These are phyloP conservation scores for Cordyceps pruinosa DNA, from an alignment of 2,329 filamentous ascomycete species.

Conservation along the genomic window DNA sequence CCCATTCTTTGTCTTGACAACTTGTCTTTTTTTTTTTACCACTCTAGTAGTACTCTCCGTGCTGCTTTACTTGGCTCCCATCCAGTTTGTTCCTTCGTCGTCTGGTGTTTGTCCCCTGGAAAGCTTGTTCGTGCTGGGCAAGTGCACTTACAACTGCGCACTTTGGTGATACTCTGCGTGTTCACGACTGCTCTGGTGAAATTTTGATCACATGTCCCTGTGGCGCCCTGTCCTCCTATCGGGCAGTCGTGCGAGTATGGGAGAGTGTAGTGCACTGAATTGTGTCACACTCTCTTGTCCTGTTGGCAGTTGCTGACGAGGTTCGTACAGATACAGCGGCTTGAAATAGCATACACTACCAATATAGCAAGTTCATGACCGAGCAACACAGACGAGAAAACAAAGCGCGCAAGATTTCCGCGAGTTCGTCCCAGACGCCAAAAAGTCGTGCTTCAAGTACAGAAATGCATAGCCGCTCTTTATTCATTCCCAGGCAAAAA, in stretches of 20 bases:
- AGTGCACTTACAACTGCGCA: too few species aligned
- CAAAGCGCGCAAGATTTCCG: background rate
- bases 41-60: too few species aligned
- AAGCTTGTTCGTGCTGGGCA: too few species aligned
- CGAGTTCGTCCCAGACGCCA: conserved; percentile 3
- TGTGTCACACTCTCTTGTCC: background rate
- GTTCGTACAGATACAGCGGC: background rate
- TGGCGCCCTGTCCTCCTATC: too few species aligned
- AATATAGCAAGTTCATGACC: background rate
- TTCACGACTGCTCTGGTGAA: too few species aligned
- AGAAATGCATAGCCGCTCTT: conserved; percentile 10
- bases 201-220: too few species aligned
- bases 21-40: background rate
- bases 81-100: background rate
- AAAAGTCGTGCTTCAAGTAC: conserved; percentile 4
- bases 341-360: background rate
- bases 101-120: too few species aligned
- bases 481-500: conserved; percentile 11
- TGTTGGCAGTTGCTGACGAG: background rate
- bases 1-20: background rate
- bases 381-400: conserved; percentile 2
- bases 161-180: too few species aligned
- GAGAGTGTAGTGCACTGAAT: too few species aligned
- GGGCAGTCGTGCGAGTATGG: too few species aligned
- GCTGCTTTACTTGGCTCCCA: background rate